A percentile compares a stretch with the other conserved stretches of the same genome.
Evolutionary conservation across 768 basidiomycete species (phyloP).

Genomic region (Lactarius hengduanensis): DNA sequence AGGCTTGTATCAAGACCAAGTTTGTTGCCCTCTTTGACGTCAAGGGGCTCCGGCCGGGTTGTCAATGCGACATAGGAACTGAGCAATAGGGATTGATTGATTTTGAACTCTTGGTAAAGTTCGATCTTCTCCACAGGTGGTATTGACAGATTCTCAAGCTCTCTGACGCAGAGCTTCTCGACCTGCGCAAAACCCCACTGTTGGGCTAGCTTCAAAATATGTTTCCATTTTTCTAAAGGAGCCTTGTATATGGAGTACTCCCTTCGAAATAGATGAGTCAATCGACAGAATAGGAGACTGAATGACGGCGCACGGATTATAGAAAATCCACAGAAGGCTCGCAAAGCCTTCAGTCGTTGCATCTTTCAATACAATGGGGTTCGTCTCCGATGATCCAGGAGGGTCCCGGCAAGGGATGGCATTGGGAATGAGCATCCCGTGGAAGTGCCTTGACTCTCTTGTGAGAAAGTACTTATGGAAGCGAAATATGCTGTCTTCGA

Average conservation of each 20-base stretch:
- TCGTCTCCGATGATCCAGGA: slow-evolving; percentile 34
- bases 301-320: slow-evolving; percentile 34
- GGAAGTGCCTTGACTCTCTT: slow-evolving; percentile 55
- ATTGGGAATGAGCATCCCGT: slow-evolving; percentile 26
- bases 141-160: slow-evolving; percentile 47
- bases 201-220: slow-evolving; percentile 52
- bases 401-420: slow-evolving; percentile 30
- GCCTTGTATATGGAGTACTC: slow-evolving; percentile 57
- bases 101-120: slow-evolving; percentile 51
- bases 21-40: slow-evolving; percentile 50
- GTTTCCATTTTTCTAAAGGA: slow-evolving; percentile 49
- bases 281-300: slow-evolving; percentile 34
- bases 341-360: slow-evolving; percentile 32
- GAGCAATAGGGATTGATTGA: slow-evolving; percentile 49
- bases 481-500: slow-evolving; percentile 54
- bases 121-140: slow-evolving; percentile 53
- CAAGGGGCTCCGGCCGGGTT: slow-evolving; percentile 48
- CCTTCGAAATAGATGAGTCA: slow-evolving; percentile 35
- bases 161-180: slow-evolving; percentile 49
- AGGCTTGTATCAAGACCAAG: slow-evolving; percentile 59
- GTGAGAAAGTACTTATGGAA: slow-evolving; percentile 63
- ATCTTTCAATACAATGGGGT: slow-evolving; percentile 34
- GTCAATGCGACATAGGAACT: slow-evolving; percentile 55
- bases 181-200: slow-evolving; percentile 57
- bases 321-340: slow-evolving; percentile 36